Percentiles rank a stretch among this genome's conserved stretches.
phyloP scores from a whole-genome alignment of 176 grass and related monocot species.

The Bolboschoenus planiculmis region DNA sequence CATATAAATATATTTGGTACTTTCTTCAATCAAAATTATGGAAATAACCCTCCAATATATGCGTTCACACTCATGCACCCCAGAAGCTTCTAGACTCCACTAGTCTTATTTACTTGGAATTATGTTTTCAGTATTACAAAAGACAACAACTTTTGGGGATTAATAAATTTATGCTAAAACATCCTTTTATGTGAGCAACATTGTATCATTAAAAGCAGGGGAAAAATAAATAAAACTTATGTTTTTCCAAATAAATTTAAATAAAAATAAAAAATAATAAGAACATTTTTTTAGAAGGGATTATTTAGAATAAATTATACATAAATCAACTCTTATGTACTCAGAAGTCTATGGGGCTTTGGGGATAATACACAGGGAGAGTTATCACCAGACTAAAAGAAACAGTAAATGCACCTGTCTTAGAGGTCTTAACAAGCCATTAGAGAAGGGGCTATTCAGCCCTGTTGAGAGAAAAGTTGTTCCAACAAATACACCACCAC shows the following conservation, averaged over 20 bases:
- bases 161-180: not conserved
- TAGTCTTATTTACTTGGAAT: not conserved
- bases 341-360: not conserved
- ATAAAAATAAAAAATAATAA: not conserved
- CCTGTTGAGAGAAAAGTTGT: slow-evolving; percentile 73
- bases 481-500: slow-evolving; percentile 82
- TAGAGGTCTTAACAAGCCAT: slow-evolving; percentile 44
- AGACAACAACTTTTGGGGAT: not conserved
- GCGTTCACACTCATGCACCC: not conserved
- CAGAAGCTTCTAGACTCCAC: not conserved
- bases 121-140: not conserved
- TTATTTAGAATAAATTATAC: not conserved
- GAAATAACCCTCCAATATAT: not conserved
- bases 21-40: not conserved
- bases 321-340: not conserved
- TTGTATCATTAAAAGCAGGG: not conserved
- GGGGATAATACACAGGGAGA: not conserved
- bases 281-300: not conserved
- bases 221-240: not conserved
- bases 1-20: not conserved
- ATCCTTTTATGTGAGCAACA: too few species aligned
- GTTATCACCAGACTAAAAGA: not conserved
- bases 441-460: slow-evolving; percentile 55
- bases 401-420: slow-evolving; percentile 47
- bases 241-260: not conserved